Percentiles rank a stretch among this genome's conserved stretches.
These are phyloP conservation scores for Saccharomycopsis sp. DNA, from an alignment of 805 yeast species.

Conservation along the genomic window DNA sequence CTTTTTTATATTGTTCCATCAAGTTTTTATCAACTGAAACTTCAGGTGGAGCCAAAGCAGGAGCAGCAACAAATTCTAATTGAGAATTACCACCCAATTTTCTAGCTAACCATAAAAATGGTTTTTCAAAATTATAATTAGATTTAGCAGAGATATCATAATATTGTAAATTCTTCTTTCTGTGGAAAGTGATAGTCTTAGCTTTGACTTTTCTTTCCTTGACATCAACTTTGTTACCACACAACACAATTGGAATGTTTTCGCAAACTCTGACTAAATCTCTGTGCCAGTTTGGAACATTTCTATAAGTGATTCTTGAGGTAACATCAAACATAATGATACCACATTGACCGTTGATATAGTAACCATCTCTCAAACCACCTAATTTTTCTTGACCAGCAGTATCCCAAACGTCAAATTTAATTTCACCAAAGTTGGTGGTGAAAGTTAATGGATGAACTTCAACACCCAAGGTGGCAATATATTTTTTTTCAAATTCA, in stretches of 20 bases:
- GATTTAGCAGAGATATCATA: slow-evolving; percentile 99
- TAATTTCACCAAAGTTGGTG: slow-evolving; percentile 98
- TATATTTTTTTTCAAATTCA: slow-evolving; percentile 98
- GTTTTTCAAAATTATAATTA: slow-evolving; percentile 98
- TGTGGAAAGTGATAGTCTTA: slow-evolving; percentile 99
- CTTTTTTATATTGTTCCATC: slow-evolving; percentile 98
- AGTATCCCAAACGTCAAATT: slow-evolving; percentile 99
- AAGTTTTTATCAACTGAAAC: slow-evolving; percentile 93
- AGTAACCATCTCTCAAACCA: slow-evolving; percentile 99
- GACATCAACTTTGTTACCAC: slow-evolving; percentile 99
- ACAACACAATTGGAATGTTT: slow-evolving; percentile 96
- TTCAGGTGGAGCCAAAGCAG: slow-evolving; percentile 99
- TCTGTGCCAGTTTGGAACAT: slow-evolving; percentile 99
- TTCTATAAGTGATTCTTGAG: slow-evolving; percentile 98
- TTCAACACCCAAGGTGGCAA: slow-evolving; percentile 99
- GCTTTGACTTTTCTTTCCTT: slow-evolving; percentile 99
- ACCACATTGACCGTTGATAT: slow-evolving; percentile 99
- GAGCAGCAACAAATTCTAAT: slow-evolving; percentile 97
- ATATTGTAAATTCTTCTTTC: slow-evolving; percentile 99
- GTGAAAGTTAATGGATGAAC: slow-evolving; percentile 97
- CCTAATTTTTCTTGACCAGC: slow-evolving; percentile 99
- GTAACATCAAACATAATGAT: slow-evolving; percentile 99
- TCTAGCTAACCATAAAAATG: slow-evolving; percentile 99
- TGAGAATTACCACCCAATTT: slow-evolving; percentile 97
- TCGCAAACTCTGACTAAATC: slow-evolving; percentile 99